Evolutionary conservation across 441 rosid species (phyloP).

Genomic region (Caryocar brasiliense): DNA sequence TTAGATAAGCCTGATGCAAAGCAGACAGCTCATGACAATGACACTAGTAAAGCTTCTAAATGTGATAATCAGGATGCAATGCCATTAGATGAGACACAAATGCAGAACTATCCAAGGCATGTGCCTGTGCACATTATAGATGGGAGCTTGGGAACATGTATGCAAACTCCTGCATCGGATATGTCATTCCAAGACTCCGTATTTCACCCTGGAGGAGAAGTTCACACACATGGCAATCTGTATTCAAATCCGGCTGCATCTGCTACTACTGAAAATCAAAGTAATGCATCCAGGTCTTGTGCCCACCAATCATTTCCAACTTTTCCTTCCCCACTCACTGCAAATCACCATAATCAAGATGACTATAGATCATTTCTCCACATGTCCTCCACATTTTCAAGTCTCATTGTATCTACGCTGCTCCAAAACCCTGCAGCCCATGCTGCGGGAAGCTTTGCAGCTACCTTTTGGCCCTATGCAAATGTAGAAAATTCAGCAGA

Average conservation of each 20-base stretch:
- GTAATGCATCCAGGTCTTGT: slow-evolving; percentile 30
- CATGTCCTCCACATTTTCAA: slow-evolving; percentile 69
- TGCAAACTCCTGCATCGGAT: slow-evolving; percentile 38
- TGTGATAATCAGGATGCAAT: slow-evolving; percentile 26
- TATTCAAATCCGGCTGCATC: slow-evolving; percentile 53
- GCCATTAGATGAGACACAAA: slow-evolving; percentile 34
- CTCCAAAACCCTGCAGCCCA: slow-evolving; percentile 88
- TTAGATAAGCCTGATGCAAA: slow-evolving; percentile 26
- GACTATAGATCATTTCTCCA: slow-evolving; percentile 67
- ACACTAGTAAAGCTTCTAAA: slow-evolving; percentile 34
- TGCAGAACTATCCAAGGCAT: slow-evolving; percentile 61
- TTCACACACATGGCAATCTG: slow-evolving; percentile 29
- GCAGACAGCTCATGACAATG: slow-evolving; percentile 42
- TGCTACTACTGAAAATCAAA: slow-evolving; percentile 37
- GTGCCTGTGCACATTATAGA: slow-evolving; percentile 55
- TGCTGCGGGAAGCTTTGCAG: slow-evolving; percentile 81
- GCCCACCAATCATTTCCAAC: slow-evolving; percentile 43
- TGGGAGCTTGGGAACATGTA: slow-evolving; percentile 37
- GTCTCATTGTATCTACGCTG: slow-evolving; percentile 66
- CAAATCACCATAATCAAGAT: slow-evolving; percentile 44
- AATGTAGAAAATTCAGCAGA: slow-evolving; percentile 40
- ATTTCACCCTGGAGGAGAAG: slow-evolving; percentile 45
- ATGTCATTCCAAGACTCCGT: slow-evolving; percentile 39
- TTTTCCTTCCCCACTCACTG: slow-evolving; percentile 39
- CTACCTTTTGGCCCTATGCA: slow-evolving; percentile 73